Evolutionary conservation across 164 flowering plant genomes (phyloP), one percentile per base, ranked within the genome.

Genomic region (Vitis rupestris): DNA sequence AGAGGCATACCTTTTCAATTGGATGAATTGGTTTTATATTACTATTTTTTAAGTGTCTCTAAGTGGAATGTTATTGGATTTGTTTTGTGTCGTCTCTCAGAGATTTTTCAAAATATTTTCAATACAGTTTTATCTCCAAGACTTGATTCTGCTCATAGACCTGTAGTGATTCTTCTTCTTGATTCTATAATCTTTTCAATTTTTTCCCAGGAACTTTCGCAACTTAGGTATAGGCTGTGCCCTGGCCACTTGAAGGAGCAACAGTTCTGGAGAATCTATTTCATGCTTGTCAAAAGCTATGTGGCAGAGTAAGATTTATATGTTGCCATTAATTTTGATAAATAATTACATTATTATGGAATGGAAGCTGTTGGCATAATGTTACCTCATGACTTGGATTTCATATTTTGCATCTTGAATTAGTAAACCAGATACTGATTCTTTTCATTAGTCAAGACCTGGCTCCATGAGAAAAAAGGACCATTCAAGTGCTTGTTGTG

Each of bases 181-280:
- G 14, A 29, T 55, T 13, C 27, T 48, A 14, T 60, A 14, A 29
- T 74, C 11, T 44, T 37, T 70, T 52, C 23, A 55, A 50, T 72
- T 31, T 62, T 72, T 29, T 68, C 75, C 8, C 88, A 93, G 97
- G 98, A 90, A 81, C 82, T 93, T 57, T 81, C 93, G n/a, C 89
- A 82, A 17, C 92, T 90, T 55, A 81, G 98, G 73, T 93, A 82
- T 75, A 77, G 30, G 76, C 70, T 93, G 55, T 93, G 97, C 74
- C 98, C 97, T 54, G 80, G 93, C 57, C 81, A 77, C 75, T 65
- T 90, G 83, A 89, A 88, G 81, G 98, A 93, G 69, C 80, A 75
- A 29, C 74, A 88, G 63, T 93, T 93, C 74, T 93, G 98, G 98
- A 82, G 80, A 71, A 83, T 89, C 71, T 92, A 92, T 61, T 92